Evolutionary conservation across 768 basidiomycete genomes (phyloP).

Genomic region (Termitomyces bulborhizus): DNA sequence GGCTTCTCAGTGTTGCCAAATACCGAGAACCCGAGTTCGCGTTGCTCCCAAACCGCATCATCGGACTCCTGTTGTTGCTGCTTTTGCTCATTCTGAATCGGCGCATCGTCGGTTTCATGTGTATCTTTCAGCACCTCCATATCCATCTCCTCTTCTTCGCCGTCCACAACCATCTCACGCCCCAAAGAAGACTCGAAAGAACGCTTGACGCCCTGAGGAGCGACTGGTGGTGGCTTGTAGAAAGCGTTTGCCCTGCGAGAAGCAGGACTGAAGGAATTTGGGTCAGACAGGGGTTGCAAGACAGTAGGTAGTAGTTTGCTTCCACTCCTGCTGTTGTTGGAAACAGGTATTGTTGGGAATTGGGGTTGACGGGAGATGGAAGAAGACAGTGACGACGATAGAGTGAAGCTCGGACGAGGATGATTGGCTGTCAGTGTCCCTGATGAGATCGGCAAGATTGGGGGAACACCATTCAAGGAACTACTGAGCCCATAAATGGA

Average conservation of each 20-base stretch:
- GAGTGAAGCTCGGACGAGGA: conserved; percentile 25
- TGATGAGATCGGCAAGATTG: conserved; percentile 12
- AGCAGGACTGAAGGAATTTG: conserved; percentile 38
- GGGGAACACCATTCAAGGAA: conserved; percentile 19
- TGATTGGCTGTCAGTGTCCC: not conserved
- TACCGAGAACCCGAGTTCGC: conserved; percentile 16
- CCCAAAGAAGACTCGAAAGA: conserved; percentile 17
- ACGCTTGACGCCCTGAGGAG: conserved; percentile 26
- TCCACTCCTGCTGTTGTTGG: conserved; percentile 1
- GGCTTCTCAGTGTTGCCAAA: conserved; percentile 15
- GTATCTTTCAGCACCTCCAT: not conserved
- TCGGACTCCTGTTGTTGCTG: conserved; percentile 1
- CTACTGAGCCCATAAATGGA: conserved; percentile 10
- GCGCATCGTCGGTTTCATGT: conserved; percentile 8
- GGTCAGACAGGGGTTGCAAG: not conserved
- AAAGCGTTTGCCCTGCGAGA: conserved; percentile 59
- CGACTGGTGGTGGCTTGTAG: conserved; percentile 44
- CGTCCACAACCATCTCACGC: conserved; percentile 2
- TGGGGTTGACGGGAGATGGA: conserved; percentile 2
- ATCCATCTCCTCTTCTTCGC: conserved; percentile 10
- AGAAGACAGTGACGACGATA: conserved; percentile 8
- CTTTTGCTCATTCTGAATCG: conserved; percentile 10
- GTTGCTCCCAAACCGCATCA: conserved; percentile 1
- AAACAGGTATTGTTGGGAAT: not conserved
- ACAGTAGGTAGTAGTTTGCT: not conserved